Conservation (phyloP, 2,329 filamentous ascomycete species). For the Pleomassaria siparia region DNA sequence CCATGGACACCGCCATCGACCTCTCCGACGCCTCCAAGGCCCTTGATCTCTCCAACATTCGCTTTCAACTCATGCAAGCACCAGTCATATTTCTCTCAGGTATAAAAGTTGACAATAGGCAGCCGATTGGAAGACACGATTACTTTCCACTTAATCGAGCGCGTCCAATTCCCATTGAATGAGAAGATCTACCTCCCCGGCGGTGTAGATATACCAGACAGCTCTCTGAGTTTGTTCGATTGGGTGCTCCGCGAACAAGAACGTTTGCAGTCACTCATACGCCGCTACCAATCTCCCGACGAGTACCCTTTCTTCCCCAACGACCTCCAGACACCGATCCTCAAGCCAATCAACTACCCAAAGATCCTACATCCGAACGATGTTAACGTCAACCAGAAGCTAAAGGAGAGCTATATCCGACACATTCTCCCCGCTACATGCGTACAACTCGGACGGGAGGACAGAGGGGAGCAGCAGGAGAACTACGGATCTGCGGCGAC, state of each 20-base stretch:
- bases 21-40: slow-evolving; percentile 82
- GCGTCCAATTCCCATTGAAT: slow-evolving; percentile 96
- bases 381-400: slow-evolving; percentile 85
- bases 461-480: slow-evolving; percentile 83
- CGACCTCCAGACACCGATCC: slow-evolving; percentile 74
- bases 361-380: slow-evolving; percentile 82
- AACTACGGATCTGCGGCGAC: slow-evolving; percentile 95
- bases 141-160: slow-evolving; percentile 93
- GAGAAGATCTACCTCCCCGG: slow-evolving; percentile 80
- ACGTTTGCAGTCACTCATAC: slow-evolving; percentile 85
- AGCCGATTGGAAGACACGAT: slow-evolving; percentile 98
- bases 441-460: slow-evolving; percentile 71
- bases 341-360: slow-evolving; percentile 87
- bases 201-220: slow-evolving; percentile 75
- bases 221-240: slow-evolving; percentile 80
- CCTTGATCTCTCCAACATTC: slow-evolving; percentile 86
- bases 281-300: slow-evolving; percentile 93
- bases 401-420: slow-evolving; percentile 82
- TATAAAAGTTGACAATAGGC: slow-evolving; percentile 18
- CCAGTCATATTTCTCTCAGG: neutral
- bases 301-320: slow-evolving; percentile 97
- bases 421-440: slow-evolving; percentile 84
- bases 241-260: slow-evolving; percentile 93
- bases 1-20: slow-evolving; percentile 90
- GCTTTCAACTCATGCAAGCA: slow-evolving; percentile 85